These are phyloP conservation scores for Termitomyces sp. DNA, from an alignment of 768 basidiomycete genomes.

Conservation along the genomic window DNA sequence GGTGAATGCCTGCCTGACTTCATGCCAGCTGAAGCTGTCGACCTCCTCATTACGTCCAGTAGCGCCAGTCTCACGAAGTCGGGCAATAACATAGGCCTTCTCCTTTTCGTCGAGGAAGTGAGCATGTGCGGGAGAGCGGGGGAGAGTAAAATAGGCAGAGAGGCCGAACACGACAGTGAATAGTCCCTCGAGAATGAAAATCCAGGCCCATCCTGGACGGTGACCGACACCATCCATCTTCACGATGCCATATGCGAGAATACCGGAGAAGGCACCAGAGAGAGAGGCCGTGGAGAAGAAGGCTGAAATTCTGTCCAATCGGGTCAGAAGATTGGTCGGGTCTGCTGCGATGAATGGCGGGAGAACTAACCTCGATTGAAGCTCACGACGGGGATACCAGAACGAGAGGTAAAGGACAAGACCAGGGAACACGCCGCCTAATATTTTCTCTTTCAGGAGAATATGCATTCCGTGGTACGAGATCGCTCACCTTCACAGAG, in stretches of 20 bases:
- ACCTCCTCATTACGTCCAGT: conserved; percentile 26
- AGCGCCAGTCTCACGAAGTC: conserved; percentile 37
- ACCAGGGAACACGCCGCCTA: conserved; percentile 56
- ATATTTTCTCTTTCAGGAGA: neutral
- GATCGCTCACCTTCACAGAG: conserved; percentile 39
- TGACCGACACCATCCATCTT: conserved; percentile 55
- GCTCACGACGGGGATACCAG: conserved; percentile 47
- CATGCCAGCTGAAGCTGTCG: conserved; percentile 54
- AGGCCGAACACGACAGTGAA: conserved; percentile 61
- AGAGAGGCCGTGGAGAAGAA: conserved; percentile 54
- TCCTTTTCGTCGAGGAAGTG: conserved; percentile 51
- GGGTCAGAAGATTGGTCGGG: conserved; percentile 32
- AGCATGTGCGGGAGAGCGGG: conserved; percentile 40
- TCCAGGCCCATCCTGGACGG: conserved; percentile 65
- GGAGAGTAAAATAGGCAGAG: conserved; percentile 41
- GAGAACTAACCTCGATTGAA: conserved; percentile 38
- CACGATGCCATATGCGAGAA: conserved; percentile 62
- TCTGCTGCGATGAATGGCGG: conserved; percentile 3
- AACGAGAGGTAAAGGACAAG: conserved; percentile 56
- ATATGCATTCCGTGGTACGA: neutral
- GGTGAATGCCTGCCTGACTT: conserved; percentile 45
- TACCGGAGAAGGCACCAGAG: conserved; percentile 66
- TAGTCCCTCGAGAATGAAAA: conserved; percentile 63
- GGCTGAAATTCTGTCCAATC: conserved; percentile 37
- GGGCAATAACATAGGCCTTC: conserved; percentile 41